Evolutionary conservation across 495 filamentous ascomycete species (phyloP).

Genomic region (Hypoxylon lenormandii): DNA sequence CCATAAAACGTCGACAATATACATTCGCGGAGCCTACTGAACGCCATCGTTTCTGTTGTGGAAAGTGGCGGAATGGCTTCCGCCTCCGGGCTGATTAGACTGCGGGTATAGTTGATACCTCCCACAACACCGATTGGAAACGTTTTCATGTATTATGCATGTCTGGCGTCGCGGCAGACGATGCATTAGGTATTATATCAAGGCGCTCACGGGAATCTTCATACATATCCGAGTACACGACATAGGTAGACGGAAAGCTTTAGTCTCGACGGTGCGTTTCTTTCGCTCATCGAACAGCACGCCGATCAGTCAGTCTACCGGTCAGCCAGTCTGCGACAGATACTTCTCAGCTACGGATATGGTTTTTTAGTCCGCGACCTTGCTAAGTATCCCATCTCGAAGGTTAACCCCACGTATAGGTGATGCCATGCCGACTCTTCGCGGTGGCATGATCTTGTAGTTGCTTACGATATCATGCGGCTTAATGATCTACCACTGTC

Average conservation of each 20-base stretch:
- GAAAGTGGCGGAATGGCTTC: neutral
- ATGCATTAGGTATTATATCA: constrained; percentile 11
- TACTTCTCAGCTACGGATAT: neutral
- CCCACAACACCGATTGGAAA: constrained; percentile 5
- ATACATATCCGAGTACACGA: constrained; percentile 17
- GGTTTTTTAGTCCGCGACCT: constrained; percentile 6
- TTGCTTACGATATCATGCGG: constrained; percentile 9
- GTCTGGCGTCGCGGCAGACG: constrained; percentile 4
- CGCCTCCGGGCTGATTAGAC: constrained; percentile 7
- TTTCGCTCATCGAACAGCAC: constrained; percentile 1
- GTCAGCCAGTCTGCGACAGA: constrained; percentile 2
- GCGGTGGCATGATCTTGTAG: constrained; percentile 12
- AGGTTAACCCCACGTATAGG: neutral
- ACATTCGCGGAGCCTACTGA: neutral
- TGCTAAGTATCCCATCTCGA: constrained; percentile 8
- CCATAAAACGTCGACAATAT: neutral
- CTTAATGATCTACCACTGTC: constrained; percentile 16
- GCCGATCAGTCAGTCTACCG: constrained; percentile 14
- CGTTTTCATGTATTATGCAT: constrained; percentile 26
- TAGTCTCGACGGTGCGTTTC: neutral
- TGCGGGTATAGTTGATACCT: neutral
- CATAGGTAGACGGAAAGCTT: constrained; percentile 1
- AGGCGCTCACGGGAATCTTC: neutral
- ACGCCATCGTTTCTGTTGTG: neutral
- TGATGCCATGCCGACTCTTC: constrained; percentile 5